Evolutionary conservation across 1,139 yeast species (phyloP), one percentile per base, ranked within the genome.

Genomic region (Insectozyma bohioensis): DNA sequence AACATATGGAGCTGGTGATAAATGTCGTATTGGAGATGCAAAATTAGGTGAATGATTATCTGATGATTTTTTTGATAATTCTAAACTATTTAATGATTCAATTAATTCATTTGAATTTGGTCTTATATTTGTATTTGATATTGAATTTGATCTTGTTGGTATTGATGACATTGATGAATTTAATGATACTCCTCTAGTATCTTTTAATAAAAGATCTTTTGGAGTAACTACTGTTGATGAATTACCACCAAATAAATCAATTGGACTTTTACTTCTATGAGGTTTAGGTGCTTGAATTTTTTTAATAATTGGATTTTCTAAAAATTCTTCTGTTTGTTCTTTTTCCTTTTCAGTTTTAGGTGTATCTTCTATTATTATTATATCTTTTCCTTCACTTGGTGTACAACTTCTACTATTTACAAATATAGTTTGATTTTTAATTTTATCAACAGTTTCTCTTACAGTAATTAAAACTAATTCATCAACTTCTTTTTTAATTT

Each of bases 401-500:
- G 43, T 10, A 42, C 34, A 33, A 20, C 36, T 36, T 32, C 39
- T 21, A 10, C 41, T 35, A 12, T 23, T 22, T 12, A 15, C 16
- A 10, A 29, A 13, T n/a, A 35, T 37, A 1, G 68, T 60, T 42
- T 67, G 74, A 22, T 68, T 75, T 31, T 64, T 61, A 7, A 74
- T 77, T 49, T 59, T 73, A 16, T 61, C 58, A 9, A 86, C 74
- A 0, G 95, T 82, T 26, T 78, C 78, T 14, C 74, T 67, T 3
- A 92, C 86, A 0, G 85, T 70, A 26, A 67, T 61, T 24, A 85
- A 61, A 2, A 90, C 95, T 49, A 80, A 65, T 12, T 59, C 68
- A 50, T 90, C 95, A 6, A 90, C 87, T 54, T 92, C 97, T 28
- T 72, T 75, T 41, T 87, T 85, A 29, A 92, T 78, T 47, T 80